A percentile compares a stretch with the other conserved stretches of the same genome.
These are phyloP conservation scores for Acorus gramineus DNA, from an alignment of 106 monocot genomes.

Conservation along the genomic window DNA sequence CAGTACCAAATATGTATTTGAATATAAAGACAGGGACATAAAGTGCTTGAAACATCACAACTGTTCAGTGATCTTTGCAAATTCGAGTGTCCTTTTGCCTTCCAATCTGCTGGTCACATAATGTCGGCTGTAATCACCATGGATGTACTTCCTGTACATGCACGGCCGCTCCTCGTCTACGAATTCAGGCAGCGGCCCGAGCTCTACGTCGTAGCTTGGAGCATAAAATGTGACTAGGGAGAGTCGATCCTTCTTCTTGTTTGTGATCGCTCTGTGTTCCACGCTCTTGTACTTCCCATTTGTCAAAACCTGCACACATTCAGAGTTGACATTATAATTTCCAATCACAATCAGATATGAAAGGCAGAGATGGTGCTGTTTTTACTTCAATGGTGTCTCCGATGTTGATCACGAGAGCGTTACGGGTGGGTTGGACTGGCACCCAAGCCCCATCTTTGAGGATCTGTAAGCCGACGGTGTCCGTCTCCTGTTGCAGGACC, in stretches of 20 bases:
- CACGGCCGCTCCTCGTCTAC: slow-evolving; percentile 14
- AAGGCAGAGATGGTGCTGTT: too few relatives aligned
- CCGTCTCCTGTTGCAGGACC: slow-evolving; percentile 43
- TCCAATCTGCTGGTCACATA: slow-evolving; percentile 47
- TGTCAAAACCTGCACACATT: slow-evolving; percentile 30
- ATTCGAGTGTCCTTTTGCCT: slow-evolving; percentile 60
- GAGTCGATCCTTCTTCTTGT: slow-evolving; percentile 22
- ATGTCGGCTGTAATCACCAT: slow-evolving; percentile 54
- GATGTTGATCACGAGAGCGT: slow-evolving; percentile 58
- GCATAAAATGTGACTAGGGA: slow-evolving; percentile 66
- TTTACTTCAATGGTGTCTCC: slow-evolving; percentile 59
- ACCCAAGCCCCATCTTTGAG: slow-evolving; percentile 34
- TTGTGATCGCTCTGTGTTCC: slow-evolving; percentile 54
- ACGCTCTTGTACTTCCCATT: slow-evolving; percentile 75
- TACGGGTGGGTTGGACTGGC: slow-evolving; percentile 26
- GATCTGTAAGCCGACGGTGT: slow-evolving; percentile 39
- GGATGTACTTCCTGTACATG: slow-evolving; percentile 41
- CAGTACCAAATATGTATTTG: too few relatives aligned
- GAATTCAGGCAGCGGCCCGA: slow-evolving; percentile 49
- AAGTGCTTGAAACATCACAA: too few relatives aligned
- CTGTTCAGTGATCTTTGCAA: slow-evolving; percentile 29
- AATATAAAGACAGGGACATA: too few relatives aligned
- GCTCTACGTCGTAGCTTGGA: slow-evolving; percentile 44
- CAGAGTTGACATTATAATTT: too few relatives aligned
- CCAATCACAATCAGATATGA: too few relatives aligned